Percentiles rank a stretch among this genome's conserved stretches.
phyloP scores from a whole-genome alignment of 2,329 filamentous ascomycete species.

The Clarireedia homoeocarpa region DNA sequence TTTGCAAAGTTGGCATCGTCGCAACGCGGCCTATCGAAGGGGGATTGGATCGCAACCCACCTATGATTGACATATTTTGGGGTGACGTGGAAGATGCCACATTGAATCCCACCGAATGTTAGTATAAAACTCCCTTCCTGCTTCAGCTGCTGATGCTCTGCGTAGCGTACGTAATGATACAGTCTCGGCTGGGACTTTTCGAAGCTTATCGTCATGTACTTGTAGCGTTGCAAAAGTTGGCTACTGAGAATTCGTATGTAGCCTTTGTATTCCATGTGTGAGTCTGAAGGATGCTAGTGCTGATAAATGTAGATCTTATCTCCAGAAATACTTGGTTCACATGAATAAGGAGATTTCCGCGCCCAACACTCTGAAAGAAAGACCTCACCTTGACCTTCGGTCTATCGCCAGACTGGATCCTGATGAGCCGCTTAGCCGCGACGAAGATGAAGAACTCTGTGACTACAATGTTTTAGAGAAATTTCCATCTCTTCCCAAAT shows the following conservation, averaged over 20 bases:
- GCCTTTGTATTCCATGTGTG: neutral
- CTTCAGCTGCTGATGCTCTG: neutral
- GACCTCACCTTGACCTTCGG: conserved; percentile 9
- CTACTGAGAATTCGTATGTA: conserved; percentile 20
- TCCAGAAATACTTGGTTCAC: conserved; percentile 5
- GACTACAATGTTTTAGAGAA: conserved; percentile 45
- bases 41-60: conserved; percentile 56
- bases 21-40: conserved; percentile 57
- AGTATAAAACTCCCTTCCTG: conserved; percentile 24
- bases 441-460: conserved; percentile 25
- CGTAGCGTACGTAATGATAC: conserved; percentile 58
- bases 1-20: conserved; percentile 64
- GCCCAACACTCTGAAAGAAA: neutral
- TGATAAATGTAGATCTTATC: conserved; percentile 2
- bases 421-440: neutral
- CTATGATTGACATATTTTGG: conserved; percentile 71
- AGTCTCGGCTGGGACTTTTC: conserved; percentile 65
- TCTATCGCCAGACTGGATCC: neutral
- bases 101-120: conserved; percentile 59
- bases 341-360: conserved; percentile 11
- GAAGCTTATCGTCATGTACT: conserved; percentile 70
- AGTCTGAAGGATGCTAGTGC: neutral
- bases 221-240: conserved; percentile 54
- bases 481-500: conserved; percentile 42
- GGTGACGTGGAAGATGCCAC: conserved; percentile 49